Percentiles rank a stretch among this genome's conserved stretches.
phyloP scores from a whole-genome alignment of 345 rosid genomes.

The Conringia planisiliqua region DNA sequence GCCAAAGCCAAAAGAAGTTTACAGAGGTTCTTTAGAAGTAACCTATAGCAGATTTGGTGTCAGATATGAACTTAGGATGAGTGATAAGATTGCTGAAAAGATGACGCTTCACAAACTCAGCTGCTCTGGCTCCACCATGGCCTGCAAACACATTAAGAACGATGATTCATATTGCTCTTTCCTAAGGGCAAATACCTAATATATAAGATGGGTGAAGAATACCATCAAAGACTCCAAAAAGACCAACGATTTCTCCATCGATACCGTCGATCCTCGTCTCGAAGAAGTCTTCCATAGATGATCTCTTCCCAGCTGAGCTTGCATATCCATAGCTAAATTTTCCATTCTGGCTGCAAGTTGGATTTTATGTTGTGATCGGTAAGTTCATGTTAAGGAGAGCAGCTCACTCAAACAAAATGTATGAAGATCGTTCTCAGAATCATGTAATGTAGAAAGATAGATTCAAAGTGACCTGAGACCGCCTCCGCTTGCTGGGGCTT shows the following conservation, averaged over 20 bases:
- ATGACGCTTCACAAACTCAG: constrained; percentile 90
- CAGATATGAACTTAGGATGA: constrained; percentile 94
- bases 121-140: constrained; percentile 98
- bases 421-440: not conserved
- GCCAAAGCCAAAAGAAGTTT: not conserved
- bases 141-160: constrained; percentile 42
- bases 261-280: constrained; percentile 94
- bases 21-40: not conserved
- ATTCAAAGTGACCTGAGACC: constrained; percentile 63
- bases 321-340: constrained; percentile 99
- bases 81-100: constrained; percentile 91
- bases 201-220: not conserved
- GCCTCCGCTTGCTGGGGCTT: constrained; percentile 81
- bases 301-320: constrained; percentile 91
- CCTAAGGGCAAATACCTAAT: not conserved
- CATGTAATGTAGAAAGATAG: too few species aligned
- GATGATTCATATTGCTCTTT: not conserved
- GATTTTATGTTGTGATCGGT: not conserved
- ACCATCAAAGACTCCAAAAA: constrained; percentile 99
- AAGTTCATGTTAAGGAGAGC: not conserved
- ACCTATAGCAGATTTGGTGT: constrained; percentile 97
- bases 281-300: constrained; percentile 98
- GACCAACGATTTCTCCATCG: constrained; percentile 92
- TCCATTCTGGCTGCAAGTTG: constrained; percentile 69
- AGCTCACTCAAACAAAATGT: not conserved